Conservation (phyloP, 1,284 basidiomycete genomes). For the Cystobasidium pallidum region DNA sequence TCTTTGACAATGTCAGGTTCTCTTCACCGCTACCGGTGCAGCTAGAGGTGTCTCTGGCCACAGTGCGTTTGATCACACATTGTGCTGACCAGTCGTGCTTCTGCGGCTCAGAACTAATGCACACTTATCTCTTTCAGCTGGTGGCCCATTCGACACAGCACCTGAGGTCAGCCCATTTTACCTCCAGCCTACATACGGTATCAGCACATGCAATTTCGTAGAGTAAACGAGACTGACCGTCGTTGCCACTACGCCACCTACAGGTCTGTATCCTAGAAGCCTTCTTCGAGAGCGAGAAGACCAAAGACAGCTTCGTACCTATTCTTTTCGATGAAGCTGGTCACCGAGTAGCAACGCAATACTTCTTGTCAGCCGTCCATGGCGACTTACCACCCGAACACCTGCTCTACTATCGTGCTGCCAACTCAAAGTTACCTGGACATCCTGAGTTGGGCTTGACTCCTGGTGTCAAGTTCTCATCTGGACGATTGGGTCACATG, state of each 20-base stretch:
- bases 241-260: not conserved
- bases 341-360: slow-evolving; percentile 84
- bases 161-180: slow-evolving; percentile 61
- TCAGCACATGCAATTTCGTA: not conserved
- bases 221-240: not conserved
- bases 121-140: slow-evolving; percentile 55
- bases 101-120: slow-evolving; percentile 30
- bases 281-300: slow-evolving; percentile 66
- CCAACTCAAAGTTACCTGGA: slow-evolving; percentile 78
- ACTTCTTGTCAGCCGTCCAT: slow-evolving; percentile 73
- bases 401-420: slow-evolving; percentile 77
- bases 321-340: slow-evolving; percentile 62
- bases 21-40: slow-evolving; percentile 45
- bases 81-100: not conserved
- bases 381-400: slow-evolving; percentile 72
- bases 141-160: slow-evolving; percentile 81
- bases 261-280: slow-evolving; percentile 69
- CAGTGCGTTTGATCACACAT: slow-evolving; percentile 58
- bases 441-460: slow-evolving; percentile 83
- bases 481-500: slow-evolving; percentile 74
- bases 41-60: slow-evolving; percentile 75
- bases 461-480: slow-evolving; percentile 62
- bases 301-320: slow-evolving; percentile 53
- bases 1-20: slow-evolving; percentile 1
- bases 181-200: too few relatives aligned